These are phyloP conservation scores for Salix udensis DNA, from an alignment of 345 rosid genomes.

Conservation along the genomic window DNA sequence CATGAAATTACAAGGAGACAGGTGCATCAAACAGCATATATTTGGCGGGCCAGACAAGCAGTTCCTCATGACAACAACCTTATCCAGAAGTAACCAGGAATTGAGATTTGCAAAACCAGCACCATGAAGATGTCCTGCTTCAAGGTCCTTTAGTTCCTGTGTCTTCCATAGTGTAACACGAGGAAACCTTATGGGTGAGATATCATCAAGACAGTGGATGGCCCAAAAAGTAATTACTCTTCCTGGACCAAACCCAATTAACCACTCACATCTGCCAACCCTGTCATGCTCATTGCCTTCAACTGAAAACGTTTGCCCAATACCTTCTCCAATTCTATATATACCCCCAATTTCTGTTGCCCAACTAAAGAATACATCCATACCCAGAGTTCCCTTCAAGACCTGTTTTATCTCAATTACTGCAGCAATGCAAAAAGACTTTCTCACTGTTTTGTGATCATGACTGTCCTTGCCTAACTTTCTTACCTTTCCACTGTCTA, in stretches of 20 bases:
- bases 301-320: constrained; percentile 29
- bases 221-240: constrained; percentile 66
- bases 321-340: constrained; percentile 42
- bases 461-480: constrained; percentile 44
- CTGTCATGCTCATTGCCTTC: constrained; percentile 37
- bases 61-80: constrained; percentile 53
- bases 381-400: constrained; percentile 53
- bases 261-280: constrained; percentile 73
- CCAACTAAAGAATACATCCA: constrained; percentile 58
- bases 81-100: constrained; percentile 41
- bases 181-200: constrained; percentile 71
- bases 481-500: constrained; percentile 55
- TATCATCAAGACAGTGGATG: constrained; percentile 82
- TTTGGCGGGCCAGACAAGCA: constrained; percentile 53
- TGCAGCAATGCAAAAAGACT: constrained; percentile 61
- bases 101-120: constrained; percentile 29
- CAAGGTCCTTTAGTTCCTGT: constrained; percentile 43
- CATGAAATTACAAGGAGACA: constrained; percentile 45
- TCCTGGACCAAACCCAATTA: constrained; percentile 83
- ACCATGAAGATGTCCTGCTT: constrained; percentile 26
- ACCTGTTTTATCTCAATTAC: constrained; percentile 68
- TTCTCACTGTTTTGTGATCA: constrained; percentile 33
- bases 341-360: constrained; percentile 54
- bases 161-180: constrained; percentile 64
- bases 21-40: constrained; percentile 55